phyloP scores from a whole-genome alignment of 2,329 filamentous ascomycete genomes.

The Ceratocystis colombiana region DNA sequence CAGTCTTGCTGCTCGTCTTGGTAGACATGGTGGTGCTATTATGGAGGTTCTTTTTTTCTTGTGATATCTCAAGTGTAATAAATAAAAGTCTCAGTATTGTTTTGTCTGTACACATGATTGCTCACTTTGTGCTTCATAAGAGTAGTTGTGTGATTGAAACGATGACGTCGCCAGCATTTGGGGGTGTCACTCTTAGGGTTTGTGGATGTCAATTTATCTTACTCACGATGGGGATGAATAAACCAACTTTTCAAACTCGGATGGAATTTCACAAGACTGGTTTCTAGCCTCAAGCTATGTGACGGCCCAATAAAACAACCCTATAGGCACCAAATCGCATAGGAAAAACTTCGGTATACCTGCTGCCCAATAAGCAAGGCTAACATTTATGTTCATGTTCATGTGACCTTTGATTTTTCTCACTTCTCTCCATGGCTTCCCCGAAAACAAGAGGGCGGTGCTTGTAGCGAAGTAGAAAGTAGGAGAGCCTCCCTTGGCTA shows the following conservation, averaged over 20 bases:
- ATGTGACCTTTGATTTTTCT: neutral
- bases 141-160: too few species aligned
- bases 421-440: neutral
- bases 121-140: too few species aligned
- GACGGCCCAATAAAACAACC: neutral
- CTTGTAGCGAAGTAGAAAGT: neutral
- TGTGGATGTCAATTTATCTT: neutral
- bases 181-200: neutral
- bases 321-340: neutral
- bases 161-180: neutral
- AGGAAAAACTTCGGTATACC: neutral
- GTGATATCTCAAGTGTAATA: too few species aligned
- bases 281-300: neutral
- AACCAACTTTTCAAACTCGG: neutral
- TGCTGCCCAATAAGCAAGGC: neutral
- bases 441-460: conserved; percentile 1
- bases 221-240: too few species aligned
- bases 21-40: too few species aligned
- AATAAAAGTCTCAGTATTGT: too few species aligned
- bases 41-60: too few species aligned
- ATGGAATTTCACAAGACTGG: neutral
- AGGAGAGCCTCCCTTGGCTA: neutral
- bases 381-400: neutral
- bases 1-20: too few species aligned
- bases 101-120: too few species aligned